A percentile compares a stretch with the other conserved stretches of the same genome.
phyloP scores from a whole-genome alignment of 176 grass and related monocot genomes.

The Urochloa ruziziensis region DNA sequence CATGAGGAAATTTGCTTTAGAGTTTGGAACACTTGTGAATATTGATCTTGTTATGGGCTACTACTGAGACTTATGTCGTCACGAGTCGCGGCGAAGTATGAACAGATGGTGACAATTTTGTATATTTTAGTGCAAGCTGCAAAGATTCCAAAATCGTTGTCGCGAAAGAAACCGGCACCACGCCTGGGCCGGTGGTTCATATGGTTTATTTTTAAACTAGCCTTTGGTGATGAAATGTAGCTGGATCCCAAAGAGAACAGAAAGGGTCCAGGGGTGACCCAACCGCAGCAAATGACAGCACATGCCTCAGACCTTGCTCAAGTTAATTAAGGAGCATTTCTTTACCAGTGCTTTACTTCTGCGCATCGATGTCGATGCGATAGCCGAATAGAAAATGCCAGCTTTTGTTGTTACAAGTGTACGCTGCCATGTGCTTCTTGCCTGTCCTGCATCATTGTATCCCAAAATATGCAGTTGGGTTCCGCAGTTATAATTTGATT shows the following conservation, averaged over 20 bases:
- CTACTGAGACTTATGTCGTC: background rate
- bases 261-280: slow-evolving; percentile 17
- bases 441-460: slow-evolving; percentile 16
- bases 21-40: background rate
- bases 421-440: slow-evolving; percentile 13
- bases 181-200: background rate
- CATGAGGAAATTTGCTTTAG: background rate
- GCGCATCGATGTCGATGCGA: background rate
- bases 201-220: background rate
- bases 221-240: slow-evolving; percentile 2
- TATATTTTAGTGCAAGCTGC: slow-evolving; percentile 27
- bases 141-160: slow-evolving; percentile 25
- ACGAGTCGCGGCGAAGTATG: background rate
- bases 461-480: background rate
- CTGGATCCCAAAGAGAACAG: background rate
- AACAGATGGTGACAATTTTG: slow-evolving; percentile 9
- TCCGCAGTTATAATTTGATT: background rate
- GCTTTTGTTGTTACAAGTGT: slow-evolving; percentile 22
- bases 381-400: slow-evolving; percentile 32
- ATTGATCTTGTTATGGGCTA: background rate
- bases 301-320: slow-evolving; percentile 42
- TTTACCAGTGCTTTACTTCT: slow-evolving; percentile 25
- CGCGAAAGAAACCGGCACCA: background rate
- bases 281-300: slow-evolving; percentile 17
- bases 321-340: slow-evolving; percentile 31